A percentile compares a stretch with the other conserved stretches of the same genome.
Conservation (phyloP, 2,329 filamentous ascomycete species). For the Paraconiothyrium brasiliense region DNA sequence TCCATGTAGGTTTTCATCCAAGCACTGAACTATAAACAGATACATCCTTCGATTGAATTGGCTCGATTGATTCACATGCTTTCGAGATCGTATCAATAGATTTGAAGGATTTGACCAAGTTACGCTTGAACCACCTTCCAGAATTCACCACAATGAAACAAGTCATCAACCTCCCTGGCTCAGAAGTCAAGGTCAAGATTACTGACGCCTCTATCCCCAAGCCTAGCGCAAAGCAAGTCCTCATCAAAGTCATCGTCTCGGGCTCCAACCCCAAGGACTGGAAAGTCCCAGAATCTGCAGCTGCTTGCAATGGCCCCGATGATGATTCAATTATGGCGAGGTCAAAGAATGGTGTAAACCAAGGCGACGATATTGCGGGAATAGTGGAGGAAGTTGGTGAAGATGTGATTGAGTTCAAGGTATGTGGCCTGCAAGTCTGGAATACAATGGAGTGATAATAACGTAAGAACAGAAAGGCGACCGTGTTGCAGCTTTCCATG, state of each 20-base stretch:
- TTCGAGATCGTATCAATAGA: too few relatives aligned
- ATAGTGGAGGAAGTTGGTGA: conserved; percentile 62
- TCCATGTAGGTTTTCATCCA: too few relatives aligned
- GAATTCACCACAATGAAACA: neutral
- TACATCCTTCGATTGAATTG: too few relatives aligned
- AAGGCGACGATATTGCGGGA: conserved; percentile 63
- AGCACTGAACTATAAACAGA: too few relatives aligned
- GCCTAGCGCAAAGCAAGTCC: conserved; percentile 30
- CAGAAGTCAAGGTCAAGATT: neutral
- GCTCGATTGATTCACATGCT: too few relatives aligned
- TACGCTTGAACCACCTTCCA: neutral
- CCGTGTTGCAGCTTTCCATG: conserved; percentile 62
- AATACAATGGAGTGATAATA: neutral
- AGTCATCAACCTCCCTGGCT: neutral
- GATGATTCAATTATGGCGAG: conserved; percentile 9
- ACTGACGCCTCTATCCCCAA: conserved; percentile 23
- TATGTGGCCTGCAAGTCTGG: neutral
- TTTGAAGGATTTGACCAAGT: too few relatives aligned
- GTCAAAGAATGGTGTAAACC: conserved; percentile 42
- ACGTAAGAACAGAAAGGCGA: conserved; percentile 53
- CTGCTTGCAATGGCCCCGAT: neutral
- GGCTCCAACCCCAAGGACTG: conserved; percentile 57
- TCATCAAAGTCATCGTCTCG: conserved; percentile 43
- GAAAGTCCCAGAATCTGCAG: conserved; percentile 26
- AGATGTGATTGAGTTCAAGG: conserved; percentile 63